These are phyloP conservation scores for Solanum ossicruentum DNA, from an alignment of 257 asterid genomes.

Conservation along the genomic window DNA sequence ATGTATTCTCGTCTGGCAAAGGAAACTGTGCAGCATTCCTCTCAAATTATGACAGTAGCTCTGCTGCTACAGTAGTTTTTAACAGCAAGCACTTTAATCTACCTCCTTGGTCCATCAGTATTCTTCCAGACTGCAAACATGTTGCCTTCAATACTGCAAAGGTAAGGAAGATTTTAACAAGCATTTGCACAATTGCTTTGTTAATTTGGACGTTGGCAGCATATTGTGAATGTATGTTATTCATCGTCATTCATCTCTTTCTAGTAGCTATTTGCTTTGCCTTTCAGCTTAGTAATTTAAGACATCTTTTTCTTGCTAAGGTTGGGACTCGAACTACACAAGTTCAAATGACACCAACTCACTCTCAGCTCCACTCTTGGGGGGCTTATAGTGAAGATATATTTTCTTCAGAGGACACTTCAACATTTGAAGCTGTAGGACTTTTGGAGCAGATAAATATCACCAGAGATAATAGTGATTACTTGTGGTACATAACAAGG, in stretches of 20 bases:
- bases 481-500: conserved; percentile 65
- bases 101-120: conserved; percentile 74
- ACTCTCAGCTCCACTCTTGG: conserved; percentile 35
- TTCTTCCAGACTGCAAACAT: conserved; percentile 58
- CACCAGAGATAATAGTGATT: conserved; percentile 59
- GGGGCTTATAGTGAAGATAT: conserved; percentile 41
- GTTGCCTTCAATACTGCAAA: conserved; percentile 53
- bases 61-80: conserved; percentile 35
- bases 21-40: conserved; percentile 60
- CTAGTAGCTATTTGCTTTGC: not conserved
- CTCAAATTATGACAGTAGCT: conserved; percentile 31
- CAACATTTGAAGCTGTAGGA: conserved; percentile 28
- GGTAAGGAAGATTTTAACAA: conserved; percentile 11
- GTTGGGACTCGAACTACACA: conserved; percentile 35
- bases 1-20: conserved; percentile 22
- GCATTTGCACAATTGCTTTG: not conserved
- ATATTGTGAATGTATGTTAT: not conserved
- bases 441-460: conserved; percentile 52
- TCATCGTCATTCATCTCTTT: not conserved
- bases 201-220: not conserved
- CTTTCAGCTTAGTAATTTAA: not conserved
- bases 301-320: conserved; percentile 8
- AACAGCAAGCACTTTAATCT: conserved; percentile 32
- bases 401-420: conserved; percentile 19
- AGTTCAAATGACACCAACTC: conserved; percentile 21